Percentiles rank a stretch among this genome's conserved stretches.
Evolutionary conservation across 805 yeast species (phyloP).

Genomic region (Kazachstania martiniae): DNA sequence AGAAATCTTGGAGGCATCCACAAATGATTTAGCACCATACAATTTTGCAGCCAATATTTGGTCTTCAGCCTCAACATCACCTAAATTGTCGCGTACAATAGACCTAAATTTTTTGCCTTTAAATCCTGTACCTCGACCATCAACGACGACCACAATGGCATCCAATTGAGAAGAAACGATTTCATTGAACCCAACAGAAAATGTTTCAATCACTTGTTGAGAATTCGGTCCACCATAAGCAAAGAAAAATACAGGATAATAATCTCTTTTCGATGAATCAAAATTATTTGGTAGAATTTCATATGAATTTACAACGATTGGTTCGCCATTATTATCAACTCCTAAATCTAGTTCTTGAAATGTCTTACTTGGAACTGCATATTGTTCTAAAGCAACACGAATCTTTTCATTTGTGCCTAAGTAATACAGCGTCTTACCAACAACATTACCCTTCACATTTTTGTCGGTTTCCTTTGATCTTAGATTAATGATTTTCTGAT

Average conservation of each 20-base stretch:
- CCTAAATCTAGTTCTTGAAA: constrained; percentile 48
- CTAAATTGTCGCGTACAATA: constrained; percentile 70
- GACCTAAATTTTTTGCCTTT: constrained; percentile 72
- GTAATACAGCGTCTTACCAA: constrained; percentile 22
- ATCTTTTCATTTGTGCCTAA: constrained; percentile 36
- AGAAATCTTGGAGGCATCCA: constrained; percentile 60
- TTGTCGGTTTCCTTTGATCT: constrained; percentile 21
- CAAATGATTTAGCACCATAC: constrained; percentile 54
- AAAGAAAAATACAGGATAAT: constrained; percentile 80
- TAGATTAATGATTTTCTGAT: constrained; percentile 58
- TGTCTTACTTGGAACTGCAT: constrained; percentile 44
- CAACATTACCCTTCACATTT: constrained; percentile 8
- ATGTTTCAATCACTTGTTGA: constrained; percentile 61
- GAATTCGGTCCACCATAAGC: constrained; percentile 96
- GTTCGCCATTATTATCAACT: constrained; percentile 27
- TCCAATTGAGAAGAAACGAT: constrained; percentile 66
- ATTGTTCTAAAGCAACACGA: constrained; percentile 29
- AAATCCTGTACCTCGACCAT: constrained; percentile 94
- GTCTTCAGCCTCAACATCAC: constrained; percentile 73
- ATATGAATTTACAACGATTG: constrained; percentile 45
- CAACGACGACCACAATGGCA: constrained; percentile 87
- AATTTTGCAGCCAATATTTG: constrained; percentile 75
- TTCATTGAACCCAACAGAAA: constrained; percentile 55
- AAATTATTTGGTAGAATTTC: constrained; percentile 75
- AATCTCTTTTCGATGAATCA: constrained; percentile 34